Conservation (phyloP, 1,284 basidiomycete genomes). For the Leccinum subrobustum region DNA sequence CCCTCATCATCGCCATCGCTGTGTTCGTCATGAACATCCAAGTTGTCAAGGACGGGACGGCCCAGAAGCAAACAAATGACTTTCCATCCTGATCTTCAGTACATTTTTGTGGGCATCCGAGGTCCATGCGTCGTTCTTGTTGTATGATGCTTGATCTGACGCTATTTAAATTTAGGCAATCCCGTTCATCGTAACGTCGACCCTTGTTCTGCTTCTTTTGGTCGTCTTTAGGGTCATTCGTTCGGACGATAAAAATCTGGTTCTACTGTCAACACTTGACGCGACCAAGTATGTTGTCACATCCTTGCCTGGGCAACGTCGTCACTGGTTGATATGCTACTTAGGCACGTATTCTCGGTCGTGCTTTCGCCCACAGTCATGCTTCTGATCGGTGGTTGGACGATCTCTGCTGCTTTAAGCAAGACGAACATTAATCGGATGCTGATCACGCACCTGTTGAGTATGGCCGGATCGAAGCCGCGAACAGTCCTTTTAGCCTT, state of each 20-base stretch:
- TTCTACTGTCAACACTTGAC: constrained; percentile 60
- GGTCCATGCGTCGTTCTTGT: constrained; percentile 39
- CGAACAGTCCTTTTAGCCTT: too few relatives aligned
- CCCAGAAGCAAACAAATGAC: constrained; percentile 85
- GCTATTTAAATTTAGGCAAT: constrained; percentile 73
- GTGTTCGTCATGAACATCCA: constrained; percentile 60
- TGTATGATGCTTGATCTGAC: constrained; percentile 9
- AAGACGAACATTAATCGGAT: too few relatives aligned
- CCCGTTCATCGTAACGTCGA: constrained; percentile 94
- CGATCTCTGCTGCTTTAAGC: too few relatives aligned
- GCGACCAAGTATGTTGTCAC: constrained; percentile 41
- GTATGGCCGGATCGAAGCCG: too few relatives aligned
- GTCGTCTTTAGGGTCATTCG: constrained; percentile 86
- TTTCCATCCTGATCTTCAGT: constrained; percentile 89
- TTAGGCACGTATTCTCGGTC: too few relatives aligned
- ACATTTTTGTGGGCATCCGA: constrained; percentile 97
- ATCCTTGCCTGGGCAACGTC: too few relatives aligned
- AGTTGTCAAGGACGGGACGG: constrained; percentile 57
- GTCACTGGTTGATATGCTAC: too few relatives aligned
- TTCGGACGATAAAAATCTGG: constrained; percentile 45
- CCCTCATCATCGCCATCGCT: too few relatives aligned
- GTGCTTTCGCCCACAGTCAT: fast-evolving
- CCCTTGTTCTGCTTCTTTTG: constrained; percentile 87
- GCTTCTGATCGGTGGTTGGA: too few relatives aligned
- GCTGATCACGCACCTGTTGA: too few relatives aligned